A percentile compares a stretch with the other conserved stretches of the same genome.
These are phyloP conservation scores for Xylariales sp. DNA, from an alignment of 2,329 filamentous ascomycete genomes.

Conservation along the genomic window DNA sequence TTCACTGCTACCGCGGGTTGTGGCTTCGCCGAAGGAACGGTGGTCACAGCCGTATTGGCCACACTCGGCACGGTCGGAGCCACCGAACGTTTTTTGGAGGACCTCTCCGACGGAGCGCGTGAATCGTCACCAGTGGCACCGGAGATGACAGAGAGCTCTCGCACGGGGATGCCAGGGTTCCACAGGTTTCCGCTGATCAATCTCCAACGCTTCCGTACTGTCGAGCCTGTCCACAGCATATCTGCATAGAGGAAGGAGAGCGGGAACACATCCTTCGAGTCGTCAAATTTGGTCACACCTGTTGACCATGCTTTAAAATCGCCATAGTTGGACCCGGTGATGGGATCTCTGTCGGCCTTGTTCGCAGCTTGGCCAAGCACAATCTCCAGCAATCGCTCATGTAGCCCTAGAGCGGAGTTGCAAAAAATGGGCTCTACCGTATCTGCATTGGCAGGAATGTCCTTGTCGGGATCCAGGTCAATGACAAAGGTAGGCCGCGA, in stretches of 20 bases:
- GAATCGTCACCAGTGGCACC: slow-evolving; percentile 13
- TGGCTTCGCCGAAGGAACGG: neutral
- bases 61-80: slow-evolving; percentile 3
- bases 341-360: neutral
- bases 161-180: slow-evolving; percentile 16
- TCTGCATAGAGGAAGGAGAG: slow-evolving; percentile 30
- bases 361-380: slow-evolving; percentile 12
- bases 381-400: slow-evolving; percentile 27
- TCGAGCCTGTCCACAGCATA: slow-evolving; percentile 33
- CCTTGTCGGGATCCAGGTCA: slow-evolving; percentile 31
- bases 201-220: slow-evolving; percentile 32
- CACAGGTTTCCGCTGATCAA: slow-evolving; percentile 36
- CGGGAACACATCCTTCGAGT: slow-evolving; percentile 39
- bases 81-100: slow-evolving; percentile 1
- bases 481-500: slow-evolving; percentile 32
- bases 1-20: neutral
- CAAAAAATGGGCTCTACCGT: slow-evolving; percentile 29
- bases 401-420: slow-evolving; percentile 27
- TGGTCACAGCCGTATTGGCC: neutral
- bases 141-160: slow-evolving; percentile 18
- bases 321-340: slow-evolving; percentile 16
- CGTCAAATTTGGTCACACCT: slow-evolving; percentile 35
- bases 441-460: slow-evolving; percentile 10
- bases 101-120: slow-evolving; percentile 10
- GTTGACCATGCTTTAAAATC: slow-evolving; percentile 37